Conservation (phyloP, 768 basidiomycete genomes). For the Neoboletus magnificus region DNA sequence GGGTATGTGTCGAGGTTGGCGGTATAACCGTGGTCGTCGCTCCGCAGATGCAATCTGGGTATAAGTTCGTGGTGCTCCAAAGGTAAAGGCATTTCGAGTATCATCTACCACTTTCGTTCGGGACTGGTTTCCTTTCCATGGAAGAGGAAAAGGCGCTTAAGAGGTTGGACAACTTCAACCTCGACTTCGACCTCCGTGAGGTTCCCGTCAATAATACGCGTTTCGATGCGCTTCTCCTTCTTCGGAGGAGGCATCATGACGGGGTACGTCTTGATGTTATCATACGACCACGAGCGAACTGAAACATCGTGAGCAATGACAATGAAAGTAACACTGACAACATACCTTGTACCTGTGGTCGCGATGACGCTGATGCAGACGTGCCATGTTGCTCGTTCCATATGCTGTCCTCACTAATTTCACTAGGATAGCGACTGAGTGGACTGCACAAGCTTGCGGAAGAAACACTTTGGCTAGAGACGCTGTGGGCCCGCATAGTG, state of each 20-base stretch:
- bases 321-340: not conserved
- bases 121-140: slow-evolving; percentile 40
- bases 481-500: slow-evolving; percentile 31
- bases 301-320: slow-evolving; percentile 4
- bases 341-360: slow-evolving; percentile 56
- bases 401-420: slow-evolving; percentile 36
- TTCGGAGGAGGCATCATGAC: slow-evolving; percentile 47
- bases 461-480: slow-evolving; percentile 33
- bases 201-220: slow-evolving; percentile 46
- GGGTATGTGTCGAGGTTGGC: slow-evolving; percentile 34
- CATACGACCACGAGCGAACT: slow-evolving; percentile 78
- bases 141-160: slow-evolving; percentile 71
- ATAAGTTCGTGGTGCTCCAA: slow-evolving; percentile 22
- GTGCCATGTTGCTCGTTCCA: slow-evolving; percentile 24
- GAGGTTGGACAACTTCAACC: slow-evolving; percentile 52
- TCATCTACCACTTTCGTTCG: slow-evolving; percentile 28
- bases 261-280: slow-evolving; percentile 67
- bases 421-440: slow-evolving; percentile 40
- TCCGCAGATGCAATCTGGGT: slow-evolving; percentile 29
- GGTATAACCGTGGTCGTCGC: slow-evolving; percentile 31
- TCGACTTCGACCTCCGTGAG: slow-evolving; percentile 50
- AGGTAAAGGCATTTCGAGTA: slow-evolving; percentile 5
- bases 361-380: slow-evolving; percentile 25
- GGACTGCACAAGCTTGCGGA: slow-evolving; percentile 34
- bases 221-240: slow-evolving; percentile 51